These are phyloP conservation scores for Beauveria medogensis DNA, from an alignment of 2,329 filamentous ascomycete species.

Conservation along the genomic window DNA sequence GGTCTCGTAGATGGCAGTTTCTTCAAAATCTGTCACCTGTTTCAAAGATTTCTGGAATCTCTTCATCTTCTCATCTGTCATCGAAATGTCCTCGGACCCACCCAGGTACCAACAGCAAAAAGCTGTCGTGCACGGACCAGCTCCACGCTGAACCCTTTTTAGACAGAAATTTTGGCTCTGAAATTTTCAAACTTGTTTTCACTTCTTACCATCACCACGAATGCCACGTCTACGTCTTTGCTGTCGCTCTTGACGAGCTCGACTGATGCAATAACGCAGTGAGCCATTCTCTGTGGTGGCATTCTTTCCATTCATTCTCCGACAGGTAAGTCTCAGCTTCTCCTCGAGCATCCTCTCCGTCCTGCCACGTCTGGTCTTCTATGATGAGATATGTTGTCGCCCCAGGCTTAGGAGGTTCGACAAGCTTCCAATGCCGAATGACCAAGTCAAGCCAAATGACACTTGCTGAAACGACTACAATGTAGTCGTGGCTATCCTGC, in stretches of 20 bases:
- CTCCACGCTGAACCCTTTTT: conserved; percentile 2
- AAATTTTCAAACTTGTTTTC: neutral
- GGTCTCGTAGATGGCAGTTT: no score
- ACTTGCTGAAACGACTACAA: conserved; percentile 31
- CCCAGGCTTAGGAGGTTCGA: conserved; percentile 41
- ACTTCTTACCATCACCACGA: neutral
- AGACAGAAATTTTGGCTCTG: conserved; percentile 1
- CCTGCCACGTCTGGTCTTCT: conserved; percentile 15
- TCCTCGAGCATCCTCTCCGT: neutral
- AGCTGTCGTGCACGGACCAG: conserved; percentile 5
- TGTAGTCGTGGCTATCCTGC: conserved; percentile 2
- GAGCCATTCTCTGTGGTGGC: neutral
- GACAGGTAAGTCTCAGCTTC: neutral
- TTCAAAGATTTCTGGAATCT: no score
- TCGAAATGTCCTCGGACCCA: neutral
- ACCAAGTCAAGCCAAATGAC: conserved; percentile 51
- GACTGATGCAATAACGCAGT: neutral
- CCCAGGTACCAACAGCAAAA: neutral
- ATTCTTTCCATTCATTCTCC: neutral
- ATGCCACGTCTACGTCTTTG: neutral
- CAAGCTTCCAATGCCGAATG: conserved; percentile 40
- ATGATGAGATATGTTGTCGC: conserved; percentile 42
- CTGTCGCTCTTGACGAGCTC: neutral
- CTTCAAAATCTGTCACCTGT: no score
- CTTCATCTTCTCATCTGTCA: no score